These are phyloP conservation scores for Parsonsia alboflavescens DNA, from an alignment of 257 asterid species.

Conservation along the genomic window DNA sequence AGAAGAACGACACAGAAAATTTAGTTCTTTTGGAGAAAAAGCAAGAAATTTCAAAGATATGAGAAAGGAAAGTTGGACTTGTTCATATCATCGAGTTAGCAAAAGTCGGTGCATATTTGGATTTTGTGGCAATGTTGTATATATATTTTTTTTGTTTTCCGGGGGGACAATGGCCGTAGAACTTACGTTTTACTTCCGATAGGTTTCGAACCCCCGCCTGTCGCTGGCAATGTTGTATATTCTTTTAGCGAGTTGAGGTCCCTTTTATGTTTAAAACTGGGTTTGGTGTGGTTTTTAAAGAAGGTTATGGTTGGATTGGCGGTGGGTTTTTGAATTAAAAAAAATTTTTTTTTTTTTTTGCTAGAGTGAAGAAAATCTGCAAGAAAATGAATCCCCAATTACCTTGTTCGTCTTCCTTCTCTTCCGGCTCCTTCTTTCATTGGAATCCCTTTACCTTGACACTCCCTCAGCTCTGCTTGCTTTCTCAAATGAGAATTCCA, in stretches of 20 bases:
- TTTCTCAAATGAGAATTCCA: conserved; percentile 32
- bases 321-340: conserved; percentile 47
- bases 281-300: conserved; percentile 36
- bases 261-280: conserved; percentile 68
- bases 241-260: conserved; percentile 61
- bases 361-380: conserved; percentile 71
- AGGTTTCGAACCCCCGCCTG: too few species aligned
- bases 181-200: too few species aligned
- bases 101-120: conserved; percentile 53
- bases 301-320: conserved; percentile 26
- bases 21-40: too few species aligned
- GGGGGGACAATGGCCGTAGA: too few species aligned
- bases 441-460: conserved; percentile 26
- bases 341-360: conserved; percentile 38
- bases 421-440: conserved; percentile 14
- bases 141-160: too few species aligned
- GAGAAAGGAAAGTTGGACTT: conserved; percentile 1
- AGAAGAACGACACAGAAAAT: too few species aligned
- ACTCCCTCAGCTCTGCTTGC: conserved; percentile 19
- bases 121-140: conserved; percentile 39
- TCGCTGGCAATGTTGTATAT: conserved; percentile 52
- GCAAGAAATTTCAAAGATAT: too few species aligned
- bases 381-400: too few species aligned
- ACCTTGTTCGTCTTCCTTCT: conserved; percentile 12
- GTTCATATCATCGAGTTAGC: conserved; percentile 55